Percentiles rank a stretch among this genome's conserved stretches.
Evolutionary conservation across 2,329 filamentous ascomycete species (phyloP).

Genomic region (Escovopsis weberi): DNA sequence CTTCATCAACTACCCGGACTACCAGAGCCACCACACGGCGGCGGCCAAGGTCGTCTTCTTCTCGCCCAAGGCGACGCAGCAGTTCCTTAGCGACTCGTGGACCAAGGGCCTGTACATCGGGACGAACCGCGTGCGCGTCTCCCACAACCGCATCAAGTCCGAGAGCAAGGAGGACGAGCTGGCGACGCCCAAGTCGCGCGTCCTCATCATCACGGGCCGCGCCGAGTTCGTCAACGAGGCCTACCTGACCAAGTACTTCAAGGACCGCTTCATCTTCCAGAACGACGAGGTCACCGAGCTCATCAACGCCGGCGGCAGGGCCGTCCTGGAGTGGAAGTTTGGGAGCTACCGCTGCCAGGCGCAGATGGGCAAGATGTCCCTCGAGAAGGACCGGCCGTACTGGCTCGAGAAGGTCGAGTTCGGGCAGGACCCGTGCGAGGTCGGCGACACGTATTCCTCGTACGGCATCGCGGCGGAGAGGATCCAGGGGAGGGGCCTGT

Average conservation of each 20-base stretch:
- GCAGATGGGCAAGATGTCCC: slow-evolving; percentile 29
- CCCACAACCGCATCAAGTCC: slow-evolving; percentile 34
- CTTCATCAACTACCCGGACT: slow-evolving; percentile 35
- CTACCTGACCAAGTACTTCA: slow-evolving; percentile 27
- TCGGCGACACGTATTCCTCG: slow-evolving; percentile 17
- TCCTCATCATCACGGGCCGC: slow-evolving; percentile 35
- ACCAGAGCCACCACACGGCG: slow-evolving; percentile 19
- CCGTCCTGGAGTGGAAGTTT: slow-evolving; percentile 35
- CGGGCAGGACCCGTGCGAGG: slow-evolving; percentile 23
- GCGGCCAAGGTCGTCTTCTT: slow-evolving; percentile 38
- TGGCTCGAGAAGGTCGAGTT: slow-evolving; percentile 25
- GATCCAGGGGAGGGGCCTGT: slow-evolving; percentile 19
- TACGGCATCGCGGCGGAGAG: slow-evolving; percentile 19
- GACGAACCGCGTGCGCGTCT: slow-evolving; percentile 22
- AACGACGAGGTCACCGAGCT: slow-evolving; percentile 27
- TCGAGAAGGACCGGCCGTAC: slow-evolving; percentile 20
- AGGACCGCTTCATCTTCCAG: slow-evolving; percentile 29
- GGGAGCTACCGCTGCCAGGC: slow-evolving; percentile 41
- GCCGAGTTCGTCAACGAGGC: slow-evolving; percentile 27
- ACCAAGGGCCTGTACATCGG: slow-evolving; percentile 21
- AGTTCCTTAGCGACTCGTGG: slow-evolving; percentile 12
- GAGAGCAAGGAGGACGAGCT: slow-evolving; percentile 8
- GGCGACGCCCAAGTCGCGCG: slow-evolving; percentile 24
- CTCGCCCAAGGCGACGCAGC: slow-evolving; percentile 22
- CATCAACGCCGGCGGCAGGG: slow-evolving; percentile 11